phyloP scores from a whole-genome alignment of 2,329 filamentous ascomycete species.

The Fusarium mundagurra region DNA sequence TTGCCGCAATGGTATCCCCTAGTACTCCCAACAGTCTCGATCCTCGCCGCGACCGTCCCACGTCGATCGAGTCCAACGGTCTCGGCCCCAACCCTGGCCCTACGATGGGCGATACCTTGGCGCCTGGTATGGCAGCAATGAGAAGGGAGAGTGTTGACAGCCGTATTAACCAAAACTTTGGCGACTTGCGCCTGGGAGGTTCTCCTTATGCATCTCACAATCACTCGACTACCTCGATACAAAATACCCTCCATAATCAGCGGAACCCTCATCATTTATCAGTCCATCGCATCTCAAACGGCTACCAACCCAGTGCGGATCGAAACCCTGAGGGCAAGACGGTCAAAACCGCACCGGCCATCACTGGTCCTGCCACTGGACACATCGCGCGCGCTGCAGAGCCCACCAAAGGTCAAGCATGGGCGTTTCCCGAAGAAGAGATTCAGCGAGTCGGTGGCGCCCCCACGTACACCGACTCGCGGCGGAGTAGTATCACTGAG shows the following conservation, averaged over 20 bases:
- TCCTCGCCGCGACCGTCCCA: constrained; percentile 56
- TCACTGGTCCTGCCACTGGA: constrained; percentile 74
- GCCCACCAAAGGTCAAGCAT: constrained; percentile 83
- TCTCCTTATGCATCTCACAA: constrained; percentile 80
- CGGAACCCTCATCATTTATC: constrained; percentile 67
- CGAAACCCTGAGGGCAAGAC: constrained; percentile 66
- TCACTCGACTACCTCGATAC: constrained; percentile 78
- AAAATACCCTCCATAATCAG: constrained; percentile 75
- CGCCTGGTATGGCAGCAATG: constrained; percentile 56
- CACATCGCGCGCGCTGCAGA: constrained; percentile 77
- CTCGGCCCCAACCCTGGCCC: constrained; percentile 33
- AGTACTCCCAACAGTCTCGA: constrained; percentile 57
- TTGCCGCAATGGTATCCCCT: constrained; percentile 72
- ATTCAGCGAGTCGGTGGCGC: constrained; percentile 62
- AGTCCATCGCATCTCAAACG: constrained; percentile 70
- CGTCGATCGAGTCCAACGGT: constrained; percentile 48
- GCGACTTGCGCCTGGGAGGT: constrained; percentile 73
- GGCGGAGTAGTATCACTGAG: constrained; percentile 79
- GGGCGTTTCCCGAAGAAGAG: constrained; percentile 82
- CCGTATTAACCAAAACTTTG: constrained; percentile 77
- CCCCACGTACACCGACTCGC: constrained; percentile 68
- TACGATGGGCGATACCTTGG: constrained; percentile 49
- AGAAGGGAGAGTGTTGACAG: constrained; percentile 84
- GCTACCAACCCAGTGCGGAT: constrained; percentile 69
- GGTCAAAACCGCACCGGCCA: constrained; percentile 76